These are phyloP conservation scores for Pythium grandisporangium DNA, from an alignment of 352 stramenopile species.

Conservation along the genomic window DNA sequence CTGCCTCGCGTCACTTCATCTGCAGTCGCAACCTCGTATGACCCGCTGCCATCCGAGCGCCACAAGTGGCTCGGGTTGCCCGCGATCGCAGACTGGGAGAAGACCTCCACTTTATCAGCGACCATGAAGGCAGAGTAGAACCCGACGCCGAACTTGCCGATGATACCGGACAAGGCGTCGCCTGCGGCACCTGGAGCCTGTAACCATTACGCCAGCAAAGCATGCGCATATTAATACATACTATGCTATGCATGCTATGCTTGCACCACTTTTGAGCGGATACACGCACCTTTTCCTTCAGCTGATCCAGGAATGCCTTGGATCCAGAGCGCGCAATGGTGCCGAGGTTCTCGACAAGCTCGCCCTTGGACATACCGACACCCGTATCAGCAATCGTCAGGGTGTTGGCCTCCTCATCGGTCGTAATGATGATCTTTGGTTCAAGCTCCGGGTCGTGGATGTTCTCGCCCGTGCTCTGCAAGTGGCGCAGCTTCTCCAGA, in stretches of 20 bases:
- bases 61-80: constrained; percentile 49
- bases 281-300: constrained; percentile 77
- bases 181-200: constrained; percentile 41
- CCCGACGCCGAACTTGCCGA: constrained; percentile 99
- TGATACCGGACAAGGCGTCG: constrained; percentile 89
- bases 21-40: constrained; percentile 66
- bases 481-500: constrained; percentile 97
- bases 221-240: no score
- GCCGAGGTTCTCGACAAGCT: constrained; percentile 97
- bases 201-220: no score
- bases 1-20: constrained; percentile 83
- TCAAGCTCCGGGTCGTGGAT: constrained; percentile 81
- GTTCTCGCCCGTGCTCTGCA: constrained; percentile 61
- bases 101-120: constrained; percentile 93
- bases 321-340: constrained; percentile 98
- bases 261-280: no score
- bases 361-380: constrained; percentile 96
- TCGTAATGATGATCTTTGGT: constrained; percentile 96
- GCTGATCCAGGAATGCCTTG: constrained; percentile 94
- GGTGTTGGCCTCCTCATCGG: constrained; percentile 92
- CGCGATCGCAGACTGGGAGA: constrained; percentile 64
- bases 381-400: constrained; percentile 98
- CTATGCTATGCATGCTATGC: no score
- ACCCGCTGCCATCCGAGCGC: constrained; percentile 76
- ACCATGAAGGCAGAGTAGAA: constrained; percentile 99